Conservation (phyloP, 495 filamentous ascomycete species). For the Podospora comata region DNA sequence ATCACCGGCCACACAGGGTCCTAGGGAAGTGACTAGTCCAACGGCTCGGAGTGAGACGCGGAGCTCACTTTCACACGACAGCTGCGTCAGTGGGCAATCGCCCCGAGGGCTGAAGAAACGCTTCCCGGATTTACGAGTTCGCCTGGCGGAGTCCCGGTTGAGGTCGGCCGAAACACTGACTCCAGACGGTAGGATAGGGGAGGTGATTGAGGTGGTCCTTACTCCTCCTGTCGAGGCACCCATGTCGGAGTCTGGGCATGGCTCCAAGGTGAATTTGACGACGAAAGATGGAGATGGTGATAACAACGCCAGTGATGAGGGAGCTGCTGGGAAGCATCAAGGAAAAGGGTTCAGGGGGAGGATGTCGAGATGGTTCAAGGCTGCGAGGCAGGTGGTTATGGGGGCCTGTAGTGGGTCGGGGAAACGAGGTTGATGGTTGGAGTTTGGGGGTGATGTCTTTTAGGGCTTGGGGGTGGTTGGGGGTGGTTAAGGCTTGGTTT, state of each 20-base stretch:
- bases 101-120: slow-evolving; percentile 24
- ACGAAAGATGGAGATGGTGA: not conserved
- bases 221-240: not conserved
- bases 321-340: slow-evolving; percentile 1
- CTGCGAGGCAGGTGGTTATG: slow-evolving; percentile 21
- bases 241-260: not conserved
- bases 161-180: not conserved
- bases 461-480: not conserved
- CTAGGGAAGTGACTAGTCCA: not conserved
- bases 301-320: not conserved
- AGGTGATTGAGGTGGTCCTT: not conserved
- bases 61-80: slow-evolving; percentile 17
- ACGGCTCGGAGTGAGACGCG: slow-evolving; percentile 9
- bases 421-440: slow-evolving; percentile 17
- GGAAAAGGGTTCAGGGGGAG: slow-evolving; percentile 23
- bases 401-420: slow-evolving; percentile 24
- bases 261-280: not conserved
- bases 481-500: not conserved
- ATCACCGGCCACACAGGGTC: not conserved
- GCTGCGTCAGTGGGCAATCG: slow-evolving; percentile 16
- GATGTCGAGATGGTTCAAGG: slow-evolving; percentile 27
- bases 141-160: slow-evolving; percentile 21
- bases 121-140: slow-evolving; percentile 25
- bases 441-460: not conserved
- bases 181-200: not conserved